Base-by-base conservation (phyloP, 495 filamentous ascomycete genomes). In the Symbiotaphrina buchneri region DNA sequence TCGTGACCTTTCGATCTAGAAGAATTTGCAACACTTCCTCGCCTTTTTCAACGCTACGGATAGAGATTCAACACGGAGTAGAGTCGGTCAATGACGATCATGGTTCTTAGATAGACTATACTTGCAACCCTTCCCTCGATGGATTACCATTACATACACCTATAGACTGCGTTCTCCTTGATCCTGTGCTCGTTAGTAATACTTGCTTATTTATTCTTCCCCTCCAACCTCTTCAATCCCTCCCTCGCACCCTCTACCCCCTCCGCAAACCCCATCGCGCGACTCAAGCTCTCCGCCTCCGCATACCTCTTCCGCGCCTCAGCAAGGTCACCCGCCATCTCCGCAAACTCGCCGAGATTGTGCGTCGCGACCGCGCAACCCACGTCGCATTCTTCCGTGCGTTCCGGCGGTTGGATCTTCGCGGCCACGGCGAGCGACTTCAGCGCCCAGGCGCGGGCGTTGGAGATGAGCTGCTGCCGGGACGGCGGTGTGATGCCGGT, bases 301-400 rank as follows among this genome's bases (percentile, higher is more conserved):
- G 58, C 49, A 42, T 71, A 82, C 38, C 51, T 52, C 36, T 47
- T 54, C 38, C 53, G 52, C 10, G 87, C 87, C 39, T 74, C 63
- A n/a, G 56, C 52, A 0, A 51, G 35, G 41, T 75, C 56, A 2
- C 74, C 71, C 29, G 67, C 48, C 57, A 81, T 65, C 36, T 73
- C 62, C 1, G 80, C 71, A 39, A 97, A 65, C 36, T 83, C 74
- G 8, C 71, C 87, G 27, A 94, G 59, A 48, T 91, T 93, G 47
- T 77, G 70, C 24, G 71, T 73, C n/a, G 85, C 77, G 6, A 67
- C 71, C 0, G 72, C 75, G 46, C 87, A 94, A 10, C 68, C 76
- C n/a, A 69, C 40, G 52, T 91, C 81, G 45, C 87, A 95, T 44
- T 90, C 77, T 19, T 71, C 60, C 3, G 69, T 80, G 27, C 75